Conservation (phyloP, 2,329 filamentous ascomycete species). For the Simplicillium sp. region DNA sequence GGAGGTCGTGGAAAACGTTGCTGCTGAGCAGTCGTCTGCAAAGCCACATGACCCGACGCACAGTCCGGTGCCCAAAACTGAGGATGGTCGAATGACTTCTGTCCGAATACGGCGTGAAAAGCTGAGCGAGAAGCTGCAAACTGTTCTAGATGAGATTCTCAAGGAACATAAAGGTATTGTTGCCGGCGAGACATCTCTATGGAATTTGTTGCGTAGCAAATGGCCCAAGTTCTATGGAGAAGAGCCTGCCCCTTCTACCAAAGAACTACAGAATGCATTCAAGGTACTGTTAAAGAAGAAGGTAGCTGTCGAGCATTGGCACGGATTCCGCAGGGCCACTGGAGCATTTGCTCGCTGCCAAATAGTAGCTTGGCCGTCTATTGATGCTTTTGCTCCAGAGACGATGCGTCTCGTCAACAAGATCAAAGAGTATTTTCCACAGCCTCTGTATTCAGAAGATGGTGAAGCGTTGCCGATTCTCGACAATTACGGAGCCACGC, state of each 20-base stretch:
- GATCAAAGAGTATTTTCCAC: constrained; percentile 26
- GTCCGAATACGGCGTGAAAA: too few species aligned
- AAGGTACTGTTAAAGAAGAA: constrained; percentile 27
- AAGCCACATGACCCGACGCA: too few species aligned
- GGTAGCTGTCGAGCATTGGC: constrained; percentile 28
- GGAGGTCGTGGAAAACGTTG: too few species aligned
- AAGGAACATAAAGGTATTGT: constrained; percentile 30
- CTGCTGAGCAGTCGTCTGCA: too few species aligned
- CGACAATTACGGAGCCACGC: constrained; percentile 4
- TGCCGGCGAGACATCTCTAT: constrained; percentile 35
- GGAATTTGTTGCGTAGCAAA: not conserved
- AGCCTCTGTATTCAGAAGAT: constrained; percentile 16
- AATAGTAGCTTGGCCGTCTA: constrained; percentile 30
- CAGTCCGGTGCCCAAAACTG: too few species aligned
- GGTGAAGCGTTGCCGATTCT: constrained; percentile 14
- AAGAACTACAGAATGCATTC: constrained; percentile 20
- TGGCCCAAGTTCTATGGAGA: constrained; percentile 32
- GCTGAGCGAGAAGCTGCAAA: too few species aligned
- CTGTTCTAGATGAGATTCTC: constrained; percentile 22
- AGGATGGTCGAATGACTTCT: too few species aligned
- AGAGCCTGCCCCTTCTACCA: constrained; percentile 23
- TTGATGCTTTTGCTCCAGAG: constrained; percentile 31
- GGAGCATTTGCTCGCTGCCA: constrained; percentile 34
- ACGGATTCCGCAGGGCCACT: constrained; percentile 29
- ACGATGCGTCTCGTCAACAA: constrained; percentile 33